A percentile compares a stretch with the other conserved stretches of the same genome.
These are phyloP conservation scores for Podospora australis DNA, from an alignment of 495 filamentous ascomycete genomes.

Conservation along the genomic window DNA sequence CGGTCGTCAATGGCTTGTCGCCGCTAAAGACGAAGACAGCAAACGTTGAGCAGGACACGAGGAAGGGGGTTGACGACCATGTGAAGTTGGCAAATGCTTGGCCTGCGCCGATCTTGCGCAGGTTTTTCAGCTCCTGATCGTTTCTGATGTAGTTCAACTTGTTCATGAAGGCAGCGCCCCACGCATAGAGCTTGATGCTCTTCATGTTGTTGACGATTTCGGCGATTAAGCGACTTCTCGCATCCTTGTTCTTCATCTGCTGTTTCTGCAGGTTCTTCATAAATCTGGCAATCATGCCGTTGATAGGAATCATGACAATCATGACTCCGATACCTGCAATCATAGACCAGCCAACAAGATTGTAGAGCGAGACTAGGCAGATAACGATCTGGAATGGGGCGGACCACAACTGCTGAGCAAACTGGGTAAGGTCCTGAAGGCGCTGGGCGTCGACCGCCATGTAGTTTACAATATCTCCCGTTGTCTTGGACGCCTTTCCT, in stretches of 20 bases:
- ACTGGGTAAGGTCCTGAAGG: constrained; percentile 91
- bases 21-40: constrained; percentile 84
- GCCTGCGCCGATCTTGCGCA: constrained; percentile 90
- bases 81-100: constrained; percentile 95
- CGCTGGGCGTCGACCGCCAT: constrained; percentile 98
- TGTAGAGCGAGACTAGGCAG: constrained; percentile 93
- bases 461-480: constrained; percentile 97
- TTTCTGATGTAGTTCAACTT: constrained; percentile 93
- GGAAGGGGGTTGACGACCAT: constrained; percentile 98
- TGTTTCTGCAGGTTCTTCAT: constrained; percentile 93
- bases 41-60: constrained; percentile 96
- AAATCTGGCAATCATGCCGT: constrained; percentile 83
- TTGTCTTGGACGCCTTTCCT: constrained; percentile 82
- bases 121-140: constrained; percentile 88
- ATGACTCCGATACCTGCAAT: constrained; percentile 94
- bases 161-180: constrained; percentile 94
- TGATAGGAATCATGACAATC: constrained; percentile 96
- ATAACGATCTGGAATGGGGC: constrained; percentile 94
- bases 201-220: constrained; percentile 99
- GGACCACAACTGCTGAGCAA: constrained; percentile 89
- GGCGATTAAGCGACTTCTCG: constrained; percentile 85
- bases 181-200: constrained; percentile 97
- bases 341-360: constrained; percentile 89
- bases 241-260: constrained; percentile 99
- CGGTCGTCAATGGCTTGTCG: constrained; percentile 75